Evolutionary conservation across 2,329 filamentous ascomycete species (phyloP), one percentile per base, ranked within the genome.

Genomic region (Raffaelea albimanens): DNA sequence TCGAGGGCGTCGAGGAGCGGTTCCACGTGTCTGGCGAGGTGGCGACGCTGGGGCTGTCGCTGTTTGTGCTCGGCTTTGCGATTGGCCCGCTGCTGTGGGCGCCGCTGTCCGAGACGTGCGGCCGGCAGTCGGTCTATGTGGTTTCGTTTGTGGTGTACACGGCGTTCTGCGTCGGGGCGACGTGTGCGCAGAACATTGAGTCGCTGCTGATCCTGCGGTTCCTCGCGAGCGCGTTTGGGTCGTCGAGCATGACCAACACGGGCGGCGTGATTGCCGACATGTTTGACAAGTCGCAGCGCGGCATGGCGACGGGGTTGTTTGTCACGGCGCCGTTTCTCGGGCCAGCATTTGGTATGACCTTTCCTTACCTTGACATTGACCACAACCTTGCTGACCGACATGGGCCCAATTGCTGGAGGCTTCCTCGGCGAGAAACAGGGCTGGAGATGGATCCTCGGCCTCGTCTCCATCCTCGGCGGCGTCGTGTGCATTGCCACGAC

Each of bases 251-350:
- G 52, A 80, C 77, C 13, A 83, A 82, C 55, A 71, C 75, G 1
- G 77, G 76, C 3, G 80, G 78, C 53, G 72, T 80, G 21, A 77
- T 83, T 53, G 79, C 79, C 31, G 80, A 83, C 57, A 75, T 83
- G 62, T 83, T 80, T 55, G 56, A 65, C 4, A 70, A 72, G 2
- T 60, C 63, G 0, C 64, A 82, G 52, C 67, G 79, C 52, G 79
- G 78, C 34, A 7, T 46, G 2, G 76, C 75, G 7, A 69, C 76
- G 62, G 67, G 69, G 5, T 71, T 93, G 31, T 95, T 87, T 81
- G 78, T 74, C 53, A 80, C 95, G 45, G 88, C 87, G 0, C 88
- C 89, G 0, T 77, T 94, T 61, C 94, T 95, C 58, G 89, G 85
- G 18, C 84, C 72, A 5, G 62, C 61, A 3, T 63, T 61, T 58